Evolutionary conservation across 495 filamentous ascomycete species (phyloP).

Genomic region (Penicillium bialowiezense): DNA sequence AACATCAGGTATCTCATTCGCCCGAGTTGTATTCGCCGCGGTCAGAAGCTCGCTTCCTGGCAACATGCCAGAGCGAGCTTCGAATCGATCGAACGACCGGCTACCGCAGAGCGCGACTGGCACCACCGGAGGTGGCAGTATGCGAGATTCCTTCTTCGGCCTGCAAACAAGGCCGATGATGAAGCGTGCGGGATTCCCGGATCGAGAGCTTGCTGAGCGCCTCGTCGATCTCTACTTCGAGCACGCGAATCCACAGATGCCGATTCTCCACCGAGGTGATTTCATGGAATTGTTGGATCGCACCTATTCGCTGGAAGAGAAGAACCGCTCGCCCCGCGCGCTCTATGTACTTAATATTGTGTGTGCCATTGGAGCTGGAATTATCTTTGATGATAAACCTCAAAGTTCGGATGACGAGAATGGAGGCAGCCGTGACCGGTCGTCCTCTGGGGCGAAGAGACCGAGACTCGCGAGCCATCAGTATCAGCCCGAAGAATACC

Average conservation of each 20-base stretch:
- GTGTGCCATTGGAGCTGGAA: slow-evolving; percentile 93
- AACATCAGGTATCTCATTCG: slow-evolving; percentile 90
- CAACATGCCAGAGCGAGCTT: slow-evolving; percentile 55
- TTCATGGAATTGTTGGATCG: slow-evolving; percentile 81
- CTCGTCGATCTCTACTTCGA: slow-evolving; percentile 88
- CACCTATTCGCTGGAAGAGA: slow-evolving; percentile 67
- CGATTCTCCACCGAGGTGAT: slow-evolving; percentile 81
- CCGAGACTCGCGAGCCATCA: slow-evolving; percentile 58
- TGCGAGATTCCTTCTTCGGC: slow-evolving; percentile 95
- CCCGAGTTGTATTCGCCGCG: slow-evolving; percentile 89
- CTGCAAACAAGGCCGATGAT: slow-evolving; percentile 86
- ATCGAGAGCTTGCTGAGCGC: slow-evolving; percentile 64
- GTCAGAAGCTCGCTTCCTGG: slow-evolving; percentile 76
- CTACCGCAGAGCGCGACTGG: slow-evolving; percentile 39
- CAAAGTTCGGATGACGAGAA: slow-evolving; percentile 39
- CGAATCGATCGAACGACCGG: slow-evolving; percentile 47
- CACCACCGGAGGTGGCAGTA: slow-evolving; percentile 56
- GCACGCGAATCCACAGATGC: slow-evolving; percentile 93
- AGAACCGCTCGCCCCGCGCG: slow-evolving; percentile 73
- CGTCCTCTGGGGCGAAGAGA: slow-evolving; percentile 47
- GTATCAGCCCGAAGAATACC: slow-evolving; percentile 90
- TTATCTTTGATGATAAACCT: slow-evolving; percentile 71
- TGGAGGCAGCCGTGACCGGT: slow-evolving; percentile 26
- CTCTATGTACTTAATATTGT: slow-evolving; percentile 94
- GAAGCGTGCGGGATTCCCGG: slow-evolving; percentile 80